Base-by-base conservation (phyloP, 139 green algal genomes). In the Ulvella scutata region DNA sequence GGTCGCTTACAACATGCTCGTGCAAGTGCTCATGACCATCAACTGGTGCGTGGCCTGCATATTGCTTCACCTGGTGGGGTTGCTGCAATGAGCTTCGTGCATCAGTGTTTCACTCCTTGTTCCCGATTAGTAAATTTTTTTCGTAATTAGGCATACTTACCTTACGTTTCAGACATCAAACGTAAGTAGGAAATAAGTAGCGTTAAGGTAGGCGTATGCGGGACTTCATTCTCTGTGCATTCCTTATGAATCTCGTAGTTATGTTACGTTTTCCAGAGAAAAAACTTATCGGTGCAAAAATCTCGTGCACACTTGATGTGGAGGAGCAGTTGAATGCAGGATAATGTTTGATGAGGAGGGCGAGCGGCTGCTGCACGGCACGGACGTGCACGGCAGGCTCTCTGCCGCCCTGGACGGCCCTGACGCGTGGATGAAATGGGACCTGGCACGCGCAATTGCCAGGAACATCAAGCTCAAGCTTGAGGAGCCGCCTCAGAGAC, bases 401-500 rank as follows among this genome's bases (percentile, higher is more conserved):
- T 13, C 51, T 31, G 51, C 9, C 31, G 51, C 51, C 17, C 51
- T 67, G 0, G 51, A 67, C 33, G 51, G 51, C 9, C 51, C 10
- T 67, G 51, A 67, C 20, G 51, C 51, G 4, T 67, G 51, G 51
- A 67, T 67, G 31, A n/a, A 67, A 31, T 67, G 51, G 51, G 51
- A 67, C 33, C 51, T 67, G 9, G 51, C 51, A 34, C 9, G 51
- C 9, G 51, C 51, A 31, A 67, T 67, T 31, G 51, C 51, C 33
- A n/a, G 51, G 33, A 67, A 67, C 51, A 67, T 67, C 51, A 67
- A 67, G 51, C 33, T 67, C 51, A 67, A 67, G 51, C 51, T 67
- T 10, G 51, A 67, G 51, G 51, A 67, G 31, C 51, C 51, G 9
- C 51, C 51, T n/a, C 31, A 67, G 17, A n/a, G 51, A 10, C 51